Conservation (phyloP, 2,329 filamentous ascomycete genomes). For the Chalaropsis ovoidea region DNA sequence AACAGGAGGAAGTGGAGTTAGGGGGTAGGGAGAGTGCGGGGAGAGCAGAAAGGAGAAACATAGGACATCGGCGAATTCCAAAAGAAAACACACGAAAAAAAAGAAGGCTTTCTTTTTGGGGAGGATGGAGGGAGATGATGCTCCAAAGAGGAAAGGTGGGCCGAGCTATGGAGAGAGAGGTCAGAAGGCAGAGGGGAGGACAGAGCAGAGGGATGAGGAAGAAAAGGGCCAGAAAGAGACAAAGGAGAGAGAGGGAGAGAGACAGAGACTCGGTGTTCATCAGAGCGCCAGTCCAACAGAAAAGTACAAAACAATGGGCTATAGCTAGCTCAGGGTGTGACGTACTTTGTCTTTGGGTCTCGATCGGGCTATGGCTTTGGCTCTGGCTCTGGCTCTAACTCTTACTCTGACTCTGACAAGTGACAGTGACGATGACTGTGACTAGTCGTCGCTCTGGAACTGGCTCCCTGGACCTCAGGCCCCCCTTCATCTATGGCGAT, state of each 20-base stretch:
- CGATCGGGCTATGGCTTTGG: background rate
- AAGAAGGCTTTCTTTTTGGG: background rate
- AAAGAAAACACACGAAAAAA: background rate
- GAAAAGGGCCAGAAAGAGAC: background rate
- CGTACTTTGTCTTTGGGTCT: background rate
- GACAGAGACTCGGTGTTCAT: background rate
- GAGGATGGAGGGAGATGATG: background rate
- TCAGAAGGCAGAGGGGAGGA: background rate
- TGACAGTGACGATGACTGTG: too few relatives aligned
- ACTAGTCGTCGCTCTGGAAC: background rate
- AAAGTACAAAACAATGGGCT: background rate
- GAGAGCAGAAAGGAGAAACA: background rate
- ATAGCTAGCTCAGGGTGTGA: background rate
- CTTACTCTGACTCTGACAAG: too few relatives aligned
- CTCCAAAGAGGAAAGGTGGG: background rate
- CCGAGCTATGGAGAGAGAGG: background rate
- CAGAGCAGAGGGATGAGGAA: background rate
- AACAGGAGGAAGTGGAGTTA: too few relatives aligned
- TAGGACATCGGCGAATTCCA: slow-evolving; percentile 2
- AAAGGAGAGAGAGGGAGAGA: background rate
- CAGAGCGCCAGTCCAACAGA: background rate
- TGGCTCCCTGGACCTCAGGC: background rate
- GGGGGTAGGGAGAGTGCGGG: background rate
- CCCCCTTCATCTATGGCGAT: too few relatives aligned
- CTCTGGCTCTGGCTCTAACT: background rate